Evolutionary conservation across 495 filamentous ascomycete species (phyloP), one percentile per base, ranked within the genome.

Genomic region (Xeromyces bisporus): DNA sequence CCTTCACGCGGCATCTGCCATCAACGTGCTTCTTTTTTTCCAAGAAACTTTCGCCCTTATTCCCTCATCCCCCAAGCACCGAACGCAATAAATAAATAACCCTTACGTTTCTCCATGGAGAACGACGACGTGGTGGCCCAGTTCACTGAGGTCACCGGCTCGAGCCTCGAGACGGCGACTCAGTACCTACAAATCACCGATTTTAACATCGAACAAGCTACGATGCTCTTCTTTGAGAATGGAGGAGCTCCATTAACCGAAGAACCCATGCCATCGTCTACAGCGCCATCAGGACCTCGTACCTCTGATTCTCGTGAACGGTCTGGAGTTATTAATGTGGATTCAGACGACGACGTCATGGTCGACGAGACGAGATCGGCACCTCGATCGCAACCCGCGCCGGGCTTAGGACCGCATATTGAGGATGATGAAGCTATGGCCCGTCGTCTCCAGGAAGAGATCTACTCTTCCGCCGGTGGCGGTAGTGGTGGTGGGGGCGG

Each of bases 391-490:
- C 46, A 32, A 11, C 35, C 20, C 2, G 18, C 21, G 8, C 23
- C 40, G n/a, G 24, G 29, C 10, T 23, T 40, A 15, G 37, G 21
- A 20, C 26, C 42, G 15, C 42, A 49, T 11, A 60, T 72, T 28
- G 89, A 94, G 39, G 82, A 91, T 42, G 89, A 97, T 55, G 89
- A 85, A 26, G 89, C 82, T 7, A 81, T 96, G 71, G 89, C 89
- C 5, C 70, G 81, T 41, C 71, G 81, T 25, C 48, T 97, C 26
- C 91, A 96, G 44, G 81, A 96, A 44, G 84, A 97, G 54, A 62
- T 93, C 45, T 96, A 94, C 46, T 56, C 64, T 32, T n/a, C n/a
- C n/a, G n/a, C n/a, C n/a, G n/a, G n/a, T n/a, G n/a, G n/a, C n/a
- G n/a, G n/a, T n/a, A n/a, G n/a, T n/a, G n/a, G n/a, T n/a, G n/a